Evolutionary conservation across 495 filamentous ascomycete genomes (phyloP), one percentile per base, ranked within the genome.

Genomic region (Penicillium flavigenum): DNA sequence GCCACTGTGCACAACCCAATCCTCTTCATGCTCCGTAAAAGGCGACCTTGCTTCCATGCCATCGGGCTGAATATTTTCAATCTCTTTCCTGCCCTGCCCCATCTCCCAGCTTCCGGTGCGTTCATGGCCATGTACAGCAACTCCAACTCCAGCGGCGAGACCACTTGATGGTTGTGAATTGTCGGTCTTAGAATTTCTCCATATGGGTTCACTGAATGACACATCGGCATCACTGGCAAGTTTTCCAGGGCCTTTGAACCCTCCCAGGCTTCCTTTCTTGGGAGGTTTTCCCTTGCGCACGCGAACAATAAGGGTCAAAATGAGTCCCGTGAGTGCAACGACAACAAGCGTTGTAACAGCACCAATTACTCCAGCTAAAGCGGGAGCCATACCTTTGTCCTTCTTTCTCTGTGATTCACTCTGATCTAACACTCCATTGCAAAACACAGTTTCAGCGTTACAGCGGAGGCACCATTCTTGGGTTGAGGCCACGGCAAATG

Each of bases 401-500:
- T 59, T 53, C 16, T 49, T 54, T 32, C 34, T 42, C 20, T 47
- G 26, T 1, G 31, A 57, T 4, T 36, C 2, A 4, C 19, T 51
- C 19, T 44, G 16, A 7, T 58, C 49, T 16, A 70, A 55, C 19
- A 72, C 71, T 4, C 71, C 74, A 10, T 81, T 74, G 64, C 90
- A 95, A 36, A 83, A 76, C 1, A 81, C 76, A 3, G 81, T 82
- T 0, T 72, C 74, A 45, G 86, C 83, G n/a, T 82, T 81, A 63
- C 91, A 96, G 41, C 72, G 67, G 0, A 62, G 50, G 67, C 91
- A 96, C 91, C 91, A 96, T 22, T 84, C 75, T 34, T 76, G 64
- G 11, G 80, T 81, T 19, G 80, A 78, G 1, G 72, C 72, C 47
- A 93, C 66, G 3, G 88, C 76, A 63, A 91, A 81, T 38, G 79